Evolutionary conservation across 495 filamentous ascomycete genomes (phyloP), one percentile per base, ranked within the genome.

Genomic region (Hypoxylon perforatum): DNA sequence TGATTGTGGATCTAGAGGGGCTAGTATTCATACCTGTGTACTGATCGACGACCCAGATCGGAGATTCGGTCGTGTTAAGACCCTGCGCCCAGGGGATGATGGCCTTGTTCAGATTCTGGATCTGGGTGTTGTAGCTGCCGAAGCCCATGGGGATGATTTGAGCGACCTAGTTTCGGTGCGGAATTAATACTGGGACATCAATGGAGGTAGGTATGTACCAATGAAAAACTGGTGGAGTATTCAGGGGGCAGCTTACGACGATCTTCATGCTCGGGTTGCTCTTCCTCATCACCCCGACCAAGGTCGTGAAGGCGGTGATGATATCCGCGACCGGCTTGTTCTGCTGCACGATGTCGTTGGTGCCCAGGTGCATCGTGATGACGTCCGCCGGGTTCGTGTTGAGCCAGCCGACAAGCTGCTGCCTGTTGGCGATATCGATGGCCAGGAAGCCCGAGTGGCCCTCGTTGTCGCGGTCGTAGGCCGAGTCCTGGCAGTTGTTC

Each of bases 381-480:
- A 84, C 76, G 47, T 84, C 81, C 9, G 81, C 79, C 0, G 79
- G 80, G 64, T 81, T 83, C 53, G 41, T 58, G 62, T 77, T 57
- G 58, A 85, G 74, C 82, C 82, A 85, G 18, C 77, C 81, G 35
- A 79, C 80, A 11, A 85, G 75, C 70, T 82, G 77, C 28, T 79
- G 76, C 30, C 73, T 73, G 68, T 79, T 76, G 61, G 78, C 82
- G 48, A 85, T 84, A 67, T 84, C 61, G 64, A 81, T 78, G 25
- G 81, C 81, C 11, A 79, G 73, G 75, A 77, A 84, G n/a, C 82
- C 82, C 14, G 80, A 79, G 71, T 85, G 82, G n/a, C 82, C 82
- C 67, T 85, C 82, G 60, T 85, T 77, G 64, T 84, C 76, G 63
- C 77, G 73, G 70, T 84, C 81, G 63, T 80, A 85, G 28, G 73